Percentiles rank a stretch among this genome's conserved stretches.
These are phyloP conservation scores for Solanum stenotomum DNA, from an alignment of 257 asterid genomes.

Conservation along the genomic window DNA sequence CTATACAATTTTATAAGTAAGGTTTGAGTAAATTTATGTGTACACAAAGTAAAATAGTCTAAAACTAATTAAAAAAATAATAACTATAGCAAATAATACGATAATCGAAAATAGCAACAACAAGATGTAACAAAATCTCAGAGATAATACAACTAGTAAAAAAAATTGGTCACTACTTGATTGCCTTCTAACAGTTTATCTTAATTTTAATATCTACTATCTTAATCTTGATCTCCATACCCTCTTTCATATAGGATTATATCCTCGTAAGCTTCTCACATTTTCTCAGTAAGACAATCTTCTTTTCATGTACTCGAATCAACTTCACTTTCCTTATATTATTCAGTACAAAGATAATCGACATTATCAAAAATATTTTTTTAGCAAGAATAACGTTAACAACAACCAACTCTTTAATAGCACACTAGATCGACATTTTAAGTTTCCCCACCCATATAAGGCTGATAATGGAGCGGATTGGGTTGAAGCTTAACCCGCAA, in stretches of 20 bases:
- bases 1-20: too few species aligned
- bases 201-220: neutral
- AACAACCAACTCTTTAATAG: neutral
- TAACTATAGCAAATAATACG: too few species aligned
- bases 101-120: neutral
- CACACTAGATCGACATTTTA: neutral
- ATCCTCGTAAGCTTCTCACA: neutral
- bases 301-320: neutral
- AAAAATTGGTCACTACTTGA: neutral
- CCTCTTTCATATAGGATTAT: too few species aligned
- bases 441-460: neutral
- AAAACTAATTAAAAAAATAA: too few species aligned
- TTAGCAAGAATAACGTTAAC: too few species aligned
- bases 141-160: neutral
- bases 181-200: neutral
- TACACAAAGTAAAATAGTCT: too few species aligned
- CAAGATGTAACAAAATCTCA: too few species aligned
- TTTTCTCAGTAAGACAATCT: neutral
- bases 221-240: neutral
- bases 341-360: neutral
- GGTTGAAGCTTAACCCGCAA: neutral
- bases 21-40: too few species aligned
- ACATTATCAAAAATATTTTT: neutral
- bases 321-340: neutral
- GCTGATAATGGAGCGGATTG: too few species aligned